phyloP scores from a whole-genome alignment of 129 eudicot genomes.

The Gnaphalium uliginosum region DNA sequence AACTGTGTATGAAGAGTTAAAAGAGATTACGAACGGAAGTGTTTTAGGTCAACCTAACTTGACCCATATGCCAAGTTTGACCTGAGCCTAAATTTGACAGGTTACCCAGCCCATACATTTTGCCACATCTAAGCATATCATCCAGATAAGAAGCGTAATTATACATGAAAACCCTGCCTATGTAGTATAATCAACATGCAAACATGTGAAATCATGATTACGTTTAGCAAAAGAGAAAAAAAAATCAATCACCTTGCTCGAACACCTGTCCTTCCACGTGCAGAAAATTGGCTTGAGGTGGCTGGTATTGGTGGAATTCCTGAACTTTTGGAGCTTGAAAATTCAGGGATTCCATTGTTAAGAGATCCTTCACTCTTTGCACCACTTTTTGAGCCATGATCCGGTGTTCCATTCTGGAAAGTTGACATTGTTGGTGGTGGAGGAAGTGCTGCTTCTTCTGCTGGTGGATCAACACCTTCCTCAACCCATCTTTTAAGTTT shows the following conservation, averaged over 20 bases:
- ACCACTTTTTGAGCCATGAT: conserved; percentile 54
- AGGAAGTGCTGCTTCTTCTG: conserved; percentile 75
- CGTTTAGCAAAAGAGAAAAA: conserved; percentile 9
- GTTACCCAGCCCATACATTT: not conserved
- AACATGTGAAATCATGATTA: not conserved
- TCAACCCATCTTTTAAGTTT: conserved; percentile 98
- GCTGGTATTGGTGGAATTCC: conserved; percentile 92
- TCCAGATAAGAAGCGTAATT: not conserved
- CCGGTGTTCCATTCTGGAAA: conserved; percentile 67
- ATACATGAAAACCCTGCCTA: not conserved
- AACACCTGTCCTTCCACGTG: conserved; percentile 86
- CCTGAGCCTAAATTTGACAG: not conserved
- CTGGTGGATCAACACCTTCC: conserved; percentile 91
- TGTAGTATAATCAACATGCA: not conserved
- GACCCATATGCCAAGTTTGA: not conserved
- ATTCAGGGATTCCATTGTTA: conserved; percentile 57
- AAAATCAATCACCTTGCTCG: conserved; percentile 64
- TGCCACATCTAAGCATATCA: not conserved
- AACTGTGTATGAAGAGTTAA: not conserved
- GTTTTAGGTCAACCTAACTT: not conserved
- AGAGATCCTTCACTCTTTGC: conserved; percentile 47
- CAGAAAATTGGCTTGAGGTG: conserved; percentile 76
- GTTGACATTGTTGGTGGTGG: conserved; percentile 75
- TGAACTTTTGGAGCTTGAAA: conserved; percentile 52
- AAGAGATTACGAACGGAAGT: not conserved